Percentiles rank a stretch among this genome's conserved stretches.
Conservation (phyloP, 768 basidiomycete genomes). For the Fomitopsis pulvina region DNA sequence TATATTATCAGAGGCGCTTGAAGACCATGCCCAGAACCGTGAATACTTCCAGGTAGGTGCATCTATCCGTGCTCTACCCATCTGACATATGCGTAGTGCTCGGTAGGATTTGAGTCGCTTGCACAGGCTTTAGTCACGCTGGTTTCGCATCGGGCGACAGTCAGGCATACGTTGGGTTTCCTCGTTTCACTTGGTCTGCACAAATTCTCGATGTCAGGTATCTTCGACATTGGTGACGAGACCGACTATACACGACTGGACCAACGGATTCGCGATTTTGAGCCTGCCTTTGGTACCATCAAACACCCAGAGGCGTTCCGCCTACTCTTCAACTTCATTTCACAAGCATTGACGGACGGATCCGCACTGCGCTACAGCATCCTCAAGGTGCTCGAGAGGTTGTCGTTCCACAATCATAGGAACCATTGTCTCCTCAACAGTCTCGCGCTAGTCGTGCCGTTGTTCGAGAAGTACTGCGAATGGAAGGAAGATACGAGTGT, state of each 20-base stretch:
- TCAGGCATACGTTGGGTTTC: constrained; percentile 56
- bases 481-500: constrained; percentile 18
- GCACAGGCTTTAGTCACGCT: constrained; percentile 52
- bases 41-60: constrained; percentile 60
- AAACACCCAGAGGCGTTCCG: constrained; percentile 53
- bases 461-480: constrained; percentile 42
- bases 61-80: neutral
- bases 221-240: constrained; percentile 45
- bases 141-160: constrained; percentile 37
- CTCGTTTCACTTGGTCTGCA: constrained; percentile 61
- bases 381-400: constrained; percentile 56
- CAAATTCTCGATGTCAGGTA: constrained; percentile 50
- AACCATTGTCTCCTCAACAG: constrained; percentile 65
- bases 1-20: constrained; percentile 59
- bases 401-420: constrained; percentile 55
- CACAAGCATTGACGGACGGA: constrained; percentile 29
- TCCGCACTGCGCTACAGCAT: constrained; percentile 42
- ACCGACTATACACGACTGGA: constrained; percentile 39
- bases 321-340: constrained; percentile 49
- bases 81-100: constrained; percentile 27
- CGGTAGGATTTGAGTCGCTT: constrained; percentile 62
- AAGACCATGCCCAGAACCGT: constrained; percentile 47
- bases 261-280: constrained; percentile 33
- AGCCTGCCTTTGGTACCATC: constrained; percentile 40
- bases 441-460: constrained; percentile 45